phyloP scores from a whole-genome alignment of 441 rosid genomes.

The Codiaeum variegatum region DNA sequence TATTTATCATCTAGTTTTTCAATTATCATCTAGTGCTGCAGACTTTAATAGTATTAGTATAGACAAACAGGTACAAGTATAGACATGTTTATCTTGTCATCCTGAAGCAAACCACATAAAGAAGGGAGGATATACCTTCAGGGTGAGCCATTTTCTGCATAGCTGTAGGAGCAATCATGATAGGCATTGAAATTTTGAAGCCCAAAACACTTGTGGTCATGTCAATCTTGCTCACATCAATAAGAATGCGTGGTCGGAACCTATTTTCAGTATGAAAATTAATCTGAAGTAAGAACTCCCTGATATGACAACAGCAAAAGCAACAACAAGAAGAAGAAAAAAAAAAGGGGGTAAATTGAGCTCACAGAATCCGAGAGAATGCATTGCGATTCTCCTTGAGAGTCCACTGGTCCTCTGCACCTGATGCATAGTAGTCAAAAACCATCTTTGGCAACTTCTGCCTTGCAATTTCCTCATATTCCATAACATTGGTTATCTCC shows the following conservation, averaged over 20 bases:
- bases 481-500: conserved; percentile 91
- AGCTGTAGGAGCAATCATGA: conserved; percentile 95
- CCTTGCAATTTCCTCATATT: conserved; percentile 80
- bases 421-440: conserved; percentile 89
- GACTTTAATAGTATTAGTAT: too few species aligned
- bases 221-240: conserved; percentile 85
- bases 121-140: conserved; percentile 49
- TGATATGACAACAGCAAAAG: not conserved
- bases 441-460: conserved; percentile 91
- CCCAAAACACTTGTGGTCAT: conserved; percentile 72
- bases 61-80: not conserved
- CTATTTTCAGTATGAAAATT: conserved; percentile 30
- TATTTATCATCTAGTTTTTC: not conserved
- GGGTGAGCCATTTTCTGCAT: conserved; percentile 99
- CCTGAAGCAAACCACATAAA: not conserved
- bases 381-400: conserved; percentile 80
- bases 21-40: not conserved
- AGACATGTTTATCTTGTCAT: not conserved
- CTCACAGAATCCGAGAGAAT: conserved; percentile 85
- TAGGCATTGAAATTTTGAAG: conserved; percentile 92
- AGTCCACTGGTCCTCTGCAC: conserved; percentile 96
- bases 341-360: not conserved
- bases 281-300: conserved; percentile 6
- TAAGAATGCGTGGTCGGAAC: conserved; percentile 85
- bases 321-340: not conserved